Evolutionary conservation across 192 early-diverging fungal species (phyloP), one percentile per base, ranked within the genome.

Genomic region (Endogone sp.): DNA sequence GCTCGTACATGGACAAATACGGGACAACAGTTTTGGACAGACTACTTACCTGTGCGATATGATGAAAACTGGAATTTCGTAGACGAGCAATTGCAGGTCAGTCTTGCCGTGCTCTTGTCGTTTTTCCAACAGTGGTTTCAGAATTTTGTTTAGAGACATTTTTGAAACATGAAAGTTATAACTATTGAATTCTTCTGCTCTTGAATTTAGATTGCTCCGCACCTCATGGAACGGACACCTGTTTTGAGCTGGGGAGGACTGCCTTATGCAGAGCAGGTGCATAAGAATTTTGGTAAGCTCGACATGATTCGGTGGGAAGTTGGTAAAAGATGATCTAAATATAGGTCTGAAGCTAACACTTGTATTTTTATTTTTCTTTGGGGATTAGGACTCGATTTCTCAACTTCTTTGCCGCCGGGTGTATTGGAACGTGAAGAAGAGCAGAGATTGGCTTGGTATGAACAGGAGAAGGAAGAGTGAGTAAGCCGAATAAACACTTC

Each of bases 11-110:
- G 88, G 83, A 75, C 59, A 26, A 62, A 63, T 21, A 58, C 79
- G 13, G 91, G 92, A 60, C 94, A 95, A 67, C 88, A 91, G 67
- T 92, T 92, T 81, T 79, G 82, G 68, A 86, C 78, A 22, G 94
- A 95, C 67, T 93, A 91, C 66, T 81, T 83, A 3, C 80, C 86
- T 11, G 84, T 91, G n/a, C 81, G 83, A 11, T 81, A 86, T 73
- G 84, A 89, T 62, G 81, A 81, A 20, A 82, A 90, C 66, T 82
- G 81, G 29, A 83, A 83, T 68, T 87, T 93, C 31, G 82, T 90
- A 9, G 92, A 93, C 70, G 86, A 90, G 62, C 76, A 87, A 31
- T 86, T 87, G 8, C 89, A 92, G 64, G 80, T 90, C n/a, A n/a
- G n/a, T n/a, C n/a, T n/a, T n/a, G n/a, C n/a, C n/a, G n/a, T n/a